Evolutionary conservation across 2,329 filamentous ascomycete genomes (phyloP), one percentile per base, ranked within the genome.

Genomic region (Aspergillus alliaceus): DNA sequence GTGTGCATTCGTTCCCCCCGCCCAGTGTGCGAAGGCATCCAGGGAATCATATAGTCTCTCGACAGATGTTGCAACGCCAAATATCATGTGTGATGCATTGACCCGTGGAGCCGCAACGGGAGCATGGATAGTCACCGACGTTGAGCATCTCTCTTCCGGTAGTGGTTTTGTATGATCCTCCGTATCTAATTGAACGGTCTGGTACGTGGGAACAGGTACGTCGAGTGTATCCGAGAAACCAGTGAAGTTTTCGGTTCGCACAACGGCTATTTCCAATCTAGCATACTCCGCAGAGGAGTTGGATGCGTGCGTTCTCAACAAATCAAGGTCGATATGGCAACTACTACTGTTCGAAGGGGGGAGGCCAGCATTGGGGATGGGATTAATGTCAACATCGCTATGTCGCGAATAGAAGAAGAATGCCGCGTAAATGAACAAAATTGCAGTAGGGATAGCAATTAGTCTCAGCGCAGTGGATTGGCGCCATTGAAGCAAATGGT

Each of bases 51-150:
- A 60, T n/a, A 85, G 69, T 25, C 82, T 77, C 14, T 76, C 71
- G 31, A 79, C 75, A 12, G 73, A 77, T 15, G 82, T 83, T 0
- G 82, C 80, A 1, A 85, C 75, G 53, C 82, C 83, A 57, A 86
- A 84, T 40, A 81, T 64, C 37, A 84, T 71, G 48, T 83, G 76
- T 6, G 69, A 67, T 0, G 73, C 68, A 59, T 82, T 81, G 20
- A 61, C 60, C 3, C 48, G 59, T 12, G 61, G 22, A 27, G 31
- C 37, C 20, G 34, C 54, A 9, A 50, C 20, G 6, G 64, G 66
- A 2, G 56, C 64, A 42, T 66, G 48, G 14, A 68, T 64, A 1
- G 58, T 62, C 27, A 63, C 51, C 8, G 59, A 53, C 6, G 56
- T 35, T 15, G 59, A 34, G 52, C 63, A 66, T 51, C 40, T 54